Percentiles rank a stretch among this genome's conserved stretches.
Conservation (phyloP, 2,329 filamentous ascomycete genomes). For the Penicillium fuscoglaucum region DNA sequence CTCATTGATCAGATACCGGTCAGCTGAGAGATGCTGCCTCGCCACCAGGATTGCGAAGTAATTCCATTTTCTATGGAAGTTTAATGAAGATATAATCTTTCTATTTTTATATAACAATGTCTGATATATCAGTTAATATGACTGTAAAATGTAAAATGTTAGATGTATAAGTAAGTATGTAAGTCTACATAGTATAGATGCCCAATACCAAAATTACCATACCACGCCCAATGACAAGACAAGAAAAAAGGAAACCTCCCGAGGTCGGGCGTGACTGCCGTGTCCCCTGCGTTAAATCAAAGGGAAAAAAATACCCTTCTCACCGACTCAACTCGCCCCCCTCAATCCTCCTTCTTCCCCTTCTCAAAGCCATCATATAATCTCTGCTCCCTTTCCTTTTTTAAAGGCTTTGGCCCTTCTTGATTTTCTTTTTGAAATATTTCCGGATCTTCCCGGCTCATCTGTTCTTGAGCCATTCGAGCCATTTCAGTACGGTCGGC, state of each 20-base stretch:
- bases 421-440: background rate
- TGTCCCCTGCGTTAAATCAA: conserved; percentile 6
- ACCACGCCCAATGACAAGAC: conserved; percentile 6
- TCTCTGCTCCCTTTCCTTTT: background rate
- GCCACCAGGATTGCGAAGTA: background rate
- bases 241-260: background rate
- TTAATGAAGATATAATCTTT: background rate
- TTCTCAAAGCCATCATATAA: background rate
- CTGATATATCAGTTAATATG: background rate
- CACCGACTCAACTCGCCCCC: conserved; percentile 26
- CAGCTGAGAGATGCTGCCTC: background rate
- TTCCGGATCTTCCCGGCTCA: conserved; percentile 1
- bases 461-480: background rate
- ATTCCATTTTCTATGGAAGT: background rate
- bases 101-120: background rate
- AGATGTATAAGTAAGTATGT: too few species aligned
- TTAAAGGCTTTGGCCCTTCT: background rate
- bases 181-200: conserved; percentile 1
- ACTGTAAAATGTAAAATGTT: too few species aligned
- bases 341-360: conserved; percentile 18
- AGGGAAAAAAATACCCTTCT: conserved; percentile 23
- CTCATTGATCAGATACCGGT: background rate
- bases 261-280: conserved; percentile 3
- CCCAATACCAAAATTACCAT: conserved; percentile 18
- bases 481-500: conserved; percentile 18